Percentiles rank a stretch among this genome's conserved stretches.
Conservation (phyloP, 2,329 filamentous ascomycete species). For the Thielaviopsis populi region DNA sequence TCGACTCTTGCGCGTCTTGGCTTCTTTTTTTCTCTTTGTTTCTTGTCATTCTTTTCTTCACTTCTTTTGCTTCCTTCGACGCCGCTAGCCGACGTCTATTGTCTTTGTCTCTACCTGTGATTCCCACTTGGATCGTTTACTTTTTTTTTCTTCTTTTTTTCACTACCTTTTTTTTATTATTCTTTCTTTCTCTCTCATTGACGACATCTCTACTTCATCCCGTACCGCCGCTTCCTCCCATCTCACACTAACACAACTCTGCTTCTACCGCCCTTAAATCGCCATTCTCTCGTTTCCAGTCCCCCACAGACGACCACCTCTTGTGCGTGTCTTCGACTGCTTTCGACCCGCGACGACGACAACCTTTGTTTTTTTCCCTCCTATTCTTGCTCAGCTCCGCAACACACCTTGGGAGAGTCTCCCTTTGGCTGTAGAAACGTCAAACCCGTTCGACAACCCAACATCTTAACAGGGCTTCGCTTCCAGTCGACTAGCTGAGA, state of each 20-base stretch:
- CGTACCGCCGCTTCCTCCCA: too few species aligned
- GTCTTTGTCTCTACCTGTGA: background rate
- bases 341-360: background rate
- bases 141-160: background rate
- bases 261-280: background rate
- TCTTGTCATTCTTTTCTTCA: background rate
- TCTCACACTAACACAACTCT: background rate
- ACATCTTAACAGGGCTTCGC: background rate
- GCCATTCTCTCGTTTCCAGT: too few species aligned
- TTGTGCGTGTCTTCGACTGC: background rate
- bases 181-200: background rate
- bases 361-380: background rate
- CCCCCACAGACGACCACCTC: too few species aligned
- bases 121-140: background rate
- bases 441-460: background rate
- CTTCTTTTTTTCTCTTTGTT: background rate
- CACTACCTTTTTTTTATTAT: background rate
- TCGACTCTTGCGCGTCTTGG: background rate
- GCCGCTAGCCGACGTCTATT: constrained; percentile 7
- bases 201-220: background rate
- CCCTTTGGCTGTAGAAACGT: background rate
- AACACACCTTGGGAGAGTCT: background rate
- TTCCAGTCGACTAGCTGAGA: background rate
- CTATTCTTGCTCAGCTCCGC: background rate
- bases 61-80: background rate